Base-by-base conservation (phyloP, 108 stramenopile genomes). In the Nannochloropsis salina region DNA sequence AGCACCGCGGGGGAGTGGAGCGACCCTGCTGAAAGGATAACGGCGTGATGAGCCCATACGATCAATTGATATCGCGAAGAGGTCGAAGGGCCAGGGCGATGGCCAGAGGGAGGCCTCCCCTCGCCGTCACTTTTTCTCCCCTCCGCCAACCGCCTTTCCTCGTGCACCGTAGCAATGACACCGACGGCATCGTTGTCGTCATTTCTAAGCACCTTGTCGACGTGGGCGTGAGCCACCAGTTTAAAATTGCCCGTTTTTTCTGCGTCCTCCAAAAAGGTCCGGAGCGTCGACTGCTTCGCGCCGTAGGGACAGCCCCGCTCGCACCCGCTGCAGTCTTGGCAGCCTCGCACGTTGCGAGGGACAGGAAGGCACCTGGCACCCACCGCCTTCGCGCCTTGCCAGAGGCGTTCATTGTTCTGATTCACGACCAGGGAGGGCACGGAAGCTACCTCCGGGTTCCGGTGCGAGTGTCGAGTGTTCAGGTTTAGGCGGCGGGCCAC, bases 1-100 rank as follows among this genome's bases (percentile, higher is more conserved):
- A 93, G 90, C 44, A 93, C 80, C 5, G 89, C 85, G 21, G 93
- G 93, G 21, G 93, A 92, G 82, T 92, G 83, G 44, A 93, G 45
- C 15, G 92, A 86, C 15, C 93, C 93, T 21, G 88, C 92, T 5
- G 90, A 83, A 43, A 89, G 44, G 22, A 93, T 89, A 20, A 93
- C 92, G 5, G 88, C 84, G 42, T 81, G 81, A n/a, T 47, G 47
- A 20, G 87, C 87, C 82, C 44, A 44, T 11, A 88, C 87, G 45
- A 80, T 44, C 44, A 88, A 44, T 5, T 40, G 47, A 18, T 21
- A 42, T 21, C n/a, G 21, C 84, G 44, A 8, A 43, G 83, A n/a
- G n/a, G 42, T 42, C 41, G 15, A 42, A 43, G 44, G 44, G 83
- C 44, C n/a, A 74, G 61, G 18, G 61, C 20, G 20, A 74, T 74